Evolutionary conservation across 768 basidiomycete species (phyloP).

Genomic region (Trametes gibbosa): DNA sequence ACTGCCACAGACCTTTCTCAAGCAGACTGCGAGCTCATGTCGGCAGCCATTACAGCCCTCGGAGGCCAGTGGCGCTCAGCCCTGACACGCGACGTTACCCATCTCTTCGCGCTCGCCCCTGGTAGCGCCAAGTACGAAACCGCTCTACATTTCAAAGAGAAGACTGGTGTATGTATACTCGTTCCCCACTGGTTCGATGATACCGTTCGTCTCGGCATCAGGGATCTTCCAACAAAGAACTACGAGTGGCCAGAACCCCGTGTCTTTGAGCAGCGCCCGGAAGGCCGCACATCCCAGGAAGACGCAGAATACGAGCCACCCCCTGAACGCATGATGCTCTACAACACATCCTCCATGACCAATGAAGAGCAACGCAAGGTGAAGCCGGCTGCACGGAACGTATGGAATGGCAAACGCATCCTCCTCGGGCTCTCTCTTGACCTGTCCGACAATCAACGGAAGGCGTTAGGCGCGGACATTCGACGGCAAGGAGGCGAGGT

Average conservation of each 20-base stretch:
- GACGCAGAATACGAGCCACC: slow-evolving; percentile 28
- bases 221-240: slow-evolving; percentile 46
- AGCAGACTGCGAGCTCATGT: slow-evolving; percentile 69
- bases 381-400: slow-evolving; percentile 27
- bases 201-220: slow-evolving; percentile 49
- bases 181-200: slow-evolving; percentile 95
- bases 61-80: slow-evolving; percentile 81
- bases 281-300: slow-evolving; percentile 26
- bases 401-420: slow-evolving; percentile 62
- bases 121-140: slow-evolving; percentile 45
- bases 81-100: slow-evolving; percentile 84
- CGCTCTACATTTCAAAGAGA: slow-evolving; percentile 55
- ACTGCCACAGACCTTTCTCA: slow-evolving; percentile 65
- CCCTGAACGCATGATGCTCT: slow-evolving; percentile 34
- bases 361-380: slow-evolving; percentile 20
- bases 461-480: slow-evolving; percentile 60
- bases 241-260: slow-evolving; percentile 78
- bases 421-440: slow-evolving; percentile 61
- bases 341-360: slow-evolving; percentile 31
- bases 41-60: slow-evolving; percentile 66
- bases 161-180: slow-evolving; percentile 63
- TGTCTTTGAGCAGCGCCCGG: slow-evolving; percentile 38
- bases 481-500: slow-evolving; percentile 55
- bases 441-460: slow-evolving; percentile 45
- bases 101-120: slow-evolving; percentile 63